A percentile compares a stretch with the other conserved stretches of the same genome.
Evolutionary conservation across 441 rosid genomes (phyloP).

Genomic region (Erodium chrysanthum): DNA sequence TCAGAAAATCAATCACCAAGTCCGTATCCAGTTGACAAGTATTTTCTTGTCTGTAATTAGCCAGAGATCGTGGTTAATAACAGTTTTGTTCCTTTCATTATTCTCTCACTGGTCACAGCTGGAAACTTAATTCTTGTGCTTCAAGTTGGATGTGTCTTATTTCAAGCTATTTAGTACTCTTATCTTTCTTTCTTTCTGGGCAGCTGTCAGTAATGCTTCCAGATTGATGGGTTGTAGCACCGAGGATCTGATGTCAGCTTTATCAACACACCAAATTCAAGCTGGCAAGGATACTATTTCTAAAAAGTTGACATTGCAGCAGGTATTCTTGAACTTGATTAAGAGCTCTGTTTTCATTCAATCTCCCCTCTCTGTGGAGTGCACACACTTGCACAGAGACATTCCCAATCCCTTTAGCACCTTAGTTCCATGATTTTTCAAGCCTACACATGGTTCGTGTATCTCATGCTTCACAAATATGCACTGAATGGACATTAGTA

Average conservation of each 20-base stretch:
- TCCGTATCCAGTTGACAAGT: background rate
- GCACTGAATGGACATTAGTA: background rate
- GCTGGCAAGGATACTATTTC: conserved; percentile 61
- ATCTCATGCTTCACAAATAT: conserved; percentile 1
- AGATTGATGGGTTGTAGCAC: conserved; percentile 61
- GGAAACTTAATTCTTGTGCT: background rate
- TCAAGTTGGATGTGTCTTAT: background rate
- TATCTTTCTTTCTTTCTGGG: conserved; percentile 9
- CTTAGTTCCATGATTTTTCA: background rate
- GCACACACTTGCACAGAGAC: background rate
- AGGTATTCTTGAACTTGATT: conserved; percentile 37
- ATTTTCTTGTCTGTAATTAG: background rate
- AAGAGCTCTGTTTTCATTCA: background rate
- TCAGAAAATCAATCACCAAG: background rate
- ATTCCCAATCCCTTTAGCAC: background rate
- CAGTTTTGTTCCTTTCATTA: background rate
- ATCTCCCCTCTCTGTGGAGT: background rate
- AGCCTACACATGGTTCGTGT: background rate
- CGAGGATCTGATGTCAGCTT: conserved; percentile 45
- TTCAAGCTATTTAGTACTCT: conserved; percentile 1
- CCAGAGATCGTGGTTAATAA: background rate
- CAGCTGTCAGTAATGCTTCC: conserved; percentile 67
- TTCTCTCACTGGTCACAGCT: background rate
- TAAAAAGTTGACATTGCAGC: conserved; percentile 63
- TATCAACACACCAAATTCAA: conserved; percentile 62